Evolutionary conservation across 352 stramenopile species (phyloP).

Genomic region (Phytopythium montanum): DNA sequence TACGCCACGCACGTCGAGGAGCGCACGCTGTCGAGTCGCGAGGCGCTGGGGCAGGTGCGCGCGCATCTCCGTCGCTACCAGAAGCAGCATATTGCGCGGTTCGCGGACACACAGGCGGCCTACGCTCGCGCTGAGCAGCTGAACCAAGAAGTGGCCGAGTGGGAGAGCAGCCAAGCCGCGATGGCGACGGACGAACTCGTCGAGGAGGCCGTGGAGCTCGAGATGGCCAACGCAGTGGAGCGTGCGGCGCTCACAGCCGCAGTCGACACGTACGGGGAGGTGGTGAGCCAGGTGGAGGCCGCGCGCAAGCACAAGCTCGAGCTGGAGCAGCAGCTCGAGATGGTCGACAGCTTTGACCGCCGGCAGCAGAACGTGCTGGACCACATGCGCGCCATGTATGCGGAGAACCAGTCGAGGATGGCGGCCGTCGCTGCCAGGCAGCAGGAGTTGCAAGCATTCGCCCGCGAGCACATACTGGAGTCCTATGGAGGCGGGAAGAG

Average conservation of each 20-base stretch:
- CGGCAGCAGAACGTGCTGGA: conserved; percentile 33
- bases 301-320: conserved; percentile 26
- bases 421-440: conserved; percentile 20
- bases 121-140: conserved; percentile 15
- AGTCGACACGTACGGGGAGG: conserved; percentile 12
- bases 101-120: conserved; percentile 25
- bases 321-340: conserved; percentile 34
- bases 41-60: conserved; percentile 39
- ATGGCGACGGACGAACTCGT: background rate
- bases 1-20: conserved; percentile 35
- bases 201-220: conserved; percentile 20
- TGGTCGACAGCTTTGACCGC: conserved; percentile 38
- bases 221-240: conserved; percentile 24
- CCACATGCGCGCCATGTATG: conserved; percentile 24
- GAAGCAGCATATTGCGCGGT: conserved; percentile 34
- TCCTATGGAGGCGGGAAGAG: conserved; percentile 10
- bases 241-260: conserved; percentile 16
- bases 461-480: conserved; percentile 6
- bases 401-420: conserved; percentile 25
- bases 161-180: background rate
- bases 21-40: conserved; percentile 25
- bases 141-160: background rate
- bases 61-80: conserved; percentile 31
- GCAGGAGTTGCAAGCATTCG: conserved; percentile 11
- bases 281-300: conserved; percentile 16